These are phyloP conservation scores for Botryosphaeria agaves DNA, from an alignment of 2,329 filamentous ascomycete genomes.

Conservation along the genomic window DNA sequence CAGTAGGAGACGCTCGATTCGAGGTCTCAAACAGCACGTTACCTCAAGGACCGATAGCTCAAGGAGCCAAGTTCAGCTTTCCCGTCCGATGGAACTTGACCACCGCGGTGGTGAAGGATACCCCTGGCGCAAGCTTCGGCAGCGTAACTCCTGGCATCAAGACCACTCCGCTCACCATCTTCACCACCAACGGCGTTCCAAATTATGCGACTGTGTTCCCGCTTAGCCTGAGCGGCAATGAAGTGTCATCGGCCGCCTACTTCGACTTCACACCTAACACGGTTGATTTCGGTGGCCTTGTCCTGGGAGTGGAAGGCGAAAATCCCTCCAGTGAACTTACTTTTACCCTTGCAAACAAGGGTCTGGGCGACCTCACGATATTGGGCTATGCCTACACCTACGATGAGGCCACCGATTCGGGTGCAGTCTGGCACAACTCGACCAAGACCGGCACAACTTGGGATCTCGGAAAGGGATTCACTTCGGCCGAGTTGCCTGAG, in stretches of 20 bases:
- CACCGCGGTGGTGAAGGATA: slow-evolving; percentile 6
- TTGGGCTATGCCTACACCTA: slow-evolving; percentile 17
- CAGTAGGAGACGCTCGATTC: slow-evolving; percentile 19
- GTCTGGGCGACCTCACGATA: slow-evolving; percentile 18
- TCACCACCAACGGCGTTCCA: slow-evolving; percentile 17
- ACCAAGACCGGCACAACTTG: slow-evolving; percentile 2
- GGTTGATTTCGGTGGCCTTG: slow-evolving; percentile 23
- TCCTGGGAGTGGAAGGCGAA: slow-evolving; percentile 15
- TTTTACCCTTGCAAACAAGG: slow-evolving; percentile 20
- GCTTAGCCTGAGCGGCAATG: slow-evolving; percentile 20
- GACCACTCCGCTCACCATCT: slow-evolving; percentile 19
- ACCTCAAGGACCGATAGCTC: slow-evolving; percentile 17
- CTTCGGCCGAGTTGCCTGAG: slow-evolving; percentile 6
- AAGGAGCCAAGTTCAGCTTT: slow-evolving; percentile 22
- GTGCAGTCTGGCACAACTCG: slow-evolving; percentile 2
- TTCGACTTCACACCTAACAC: slow-evolving; percentile 18
- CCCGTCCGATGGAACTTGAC: slow-evolving; percentile 22
- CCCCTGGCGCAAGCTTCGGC: slow-evolving; percentile 8
- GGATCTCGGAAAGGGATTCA: slow-evolving; percentile 12
- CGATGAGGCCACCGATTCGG: slow-evolving; percentile 9
- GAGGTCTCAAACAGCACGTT: slow-evolving; percentile 20
- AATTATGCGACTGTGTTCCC: slow-evolving; percentile 19
- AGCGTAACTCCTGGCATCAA: slow-evolving; percentile 18
- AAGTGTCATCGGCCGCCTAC: slow-evolving; percentile 19
- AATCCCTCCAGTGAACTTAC: slow-evolving; percentile 13